Evolutionary conservation across 345 rosid species (phyloP).

Genomic region (Lepidium sativum): DNA sequence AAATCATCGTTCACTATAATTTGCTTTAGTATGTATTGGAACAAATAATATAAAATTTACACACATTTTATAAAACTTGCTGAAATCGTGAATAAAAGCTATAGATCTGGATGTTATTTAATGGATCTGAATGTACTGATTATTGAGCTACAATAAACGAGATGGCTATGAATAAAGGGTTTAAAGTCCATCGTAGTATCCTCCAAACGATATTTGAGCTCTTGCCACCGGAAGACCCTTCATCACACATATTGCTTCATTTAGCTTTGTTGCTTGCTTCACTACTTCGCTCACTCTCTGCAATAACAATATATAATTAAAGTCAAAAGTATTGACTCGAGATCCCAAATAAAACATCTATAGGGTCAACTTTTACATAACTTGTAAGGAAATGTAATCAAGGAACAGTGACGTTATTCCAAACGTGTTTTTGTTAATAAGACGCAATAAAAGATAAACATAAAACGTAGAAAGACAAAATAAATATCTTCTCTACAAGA

Average conservation of each 20-base stretch:
- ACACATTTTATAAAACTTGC: neutral
- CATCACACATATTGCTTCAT: constrained; percentile 58
- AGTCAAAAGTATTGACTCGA: neutral
- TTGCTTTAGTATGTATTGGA: neutral
- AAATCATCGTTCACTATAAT: neutral
- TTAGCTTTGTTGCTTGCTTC: constrained; percentile 51
- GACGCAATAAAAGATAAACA: constrained; percentile 13
- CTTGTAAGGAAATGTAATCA: neutral
- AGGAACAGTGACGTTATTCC: constrained; percentile 1
- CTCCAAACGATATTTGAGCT: constrained; percentile 79
- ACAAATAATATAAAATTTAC: neutral
- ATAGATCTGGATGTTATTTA: neutral
- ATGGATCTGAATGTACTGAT: neutral
- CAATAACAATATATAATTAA: neutral
- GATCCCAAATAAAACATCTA: neutral
- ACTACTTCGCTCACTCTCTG: constrained; percentile 77
- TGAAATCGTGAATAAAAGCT: neutral
- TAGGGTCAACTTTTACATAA: neutral
- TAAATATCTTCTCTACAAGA: neutral
- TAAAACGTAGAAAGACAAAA: constrained; percentile 16
- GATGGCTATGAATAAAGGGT: neutral
- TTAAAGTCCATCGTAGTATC: constrained; percentile 42
- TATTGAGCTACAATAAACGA: neutral
- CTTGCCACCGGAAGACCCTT: constrained; percentile 69
- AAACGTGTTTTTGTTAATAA: neutral